phyloP scores from a whole-genome alignment of 192 early-diverging fungal species.

The Coemansia sp. region DNA sequence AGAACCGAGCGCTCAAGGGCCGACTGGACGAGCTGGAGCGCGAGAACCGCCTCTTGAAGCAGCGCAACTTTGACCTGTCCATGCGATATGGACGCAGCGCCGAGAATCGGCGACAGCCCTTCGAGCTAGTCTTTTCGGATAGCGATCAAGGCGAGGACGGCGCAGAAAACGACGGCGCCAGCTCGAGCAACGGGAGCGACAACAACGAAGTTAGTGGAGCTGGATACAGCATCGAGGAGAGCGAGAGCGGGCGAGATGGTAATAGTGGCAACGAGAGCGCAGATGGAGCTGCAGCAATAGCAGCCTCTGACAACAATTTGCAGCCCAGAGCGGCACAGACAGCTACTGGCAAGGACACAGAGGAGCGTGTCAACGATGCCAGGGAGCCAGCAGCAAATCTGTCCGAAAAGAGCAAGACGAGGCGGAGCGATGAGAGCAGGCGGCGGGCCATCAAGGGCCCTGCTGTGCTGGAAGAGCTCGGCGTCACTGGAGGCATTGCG shows the following conservation, averaged over 20 bases:
- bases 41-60: conserved; percentile 55
- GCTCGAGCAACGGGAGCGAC: conserved; percentile 22
- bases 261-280: conserved; percentile 35
- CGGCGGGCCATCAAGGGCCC: neutral
- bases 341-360: neutral
- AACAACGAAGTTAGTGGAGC: conserved; percentile 42
- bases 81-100: conserved; percentile 52
- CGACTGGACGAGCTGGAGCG: conserved; percentile 56
- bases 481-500: neutral
- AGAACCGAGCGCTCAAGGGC: conserved; percentile 46
- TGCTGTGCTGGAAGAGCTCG: neutral
- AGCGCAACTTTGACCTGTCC: conserved; percentile 57
- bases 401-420: neutral
- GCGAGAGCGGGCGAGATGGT: conserved; percentile 24
- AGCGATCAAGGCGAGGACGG: conserved; percentile 14
- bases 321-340: neutral
- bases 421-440: neutral
- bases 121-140: conserved; percentile 51
- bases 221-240: conserved; percentile 46
- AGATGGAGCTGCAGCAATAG: too few relatives aligned
- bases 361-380: neutral
- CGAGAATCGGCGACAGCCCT: conserved; percentile 52
- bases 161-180: conserved; percentile 4
- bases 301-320: neutral
- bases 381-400: neutral